Percentiles rank a stretch among this genome's conserved stretches.
phyloP scores from a whole-genome alignment of 805 yeast species.

The Cyberlindnera misumaiensis region DNA sequence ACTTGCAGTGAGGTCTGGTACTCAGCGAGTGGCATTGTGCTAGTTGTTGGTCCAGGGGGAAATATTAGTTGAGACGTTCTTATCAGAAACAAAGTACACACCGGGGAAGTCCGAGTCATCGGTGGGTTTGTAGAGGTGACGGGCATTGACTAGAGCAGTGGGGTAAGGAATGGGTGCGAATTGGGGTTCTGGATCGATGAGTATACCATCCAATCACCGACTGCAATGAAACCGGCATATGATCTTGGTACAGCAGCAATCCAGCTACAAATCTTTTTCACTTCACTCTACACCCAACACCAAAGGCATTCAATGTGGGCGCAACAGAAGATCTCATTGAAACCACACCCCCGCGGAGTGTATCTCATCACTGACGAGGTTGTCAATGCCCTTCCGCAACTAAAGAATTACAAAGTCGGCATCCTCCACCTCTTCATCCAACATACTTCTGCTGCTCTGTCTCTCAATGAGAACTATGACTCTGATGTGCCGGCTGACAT shows the following conservation, averaged over 20 bases:
- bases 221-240: too few species aligned
- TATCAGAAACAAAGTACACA: too few species aligned
- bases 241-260: not conserved
- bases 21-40: conserved; percentile 25
- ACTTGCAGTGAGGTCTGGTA: conserved; percentile 23
- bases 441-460: conserved; percentile 75
- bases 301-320: conserved; percentile 38
- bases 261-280: not conserved
- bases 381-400: conserved; percentile 45
- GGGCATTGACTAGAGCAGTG: too few species aligned
- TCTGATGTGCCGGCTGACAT: conserved; percentile 70
- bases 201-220: too few species aligned
- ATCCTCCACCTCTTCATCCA: conserved; percentile 59
- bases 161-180: too few species aligned
- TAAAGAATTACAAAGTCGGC: conserved; percentile 56
- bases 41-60: too few species aligned
- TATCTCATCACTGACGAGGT: conserved; percentile 70
- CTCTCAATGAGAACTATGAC: conserved; percentile 76
- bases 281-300: not conserved
- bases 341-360: conserved; percentile 58
- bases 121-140: too few species aligned
- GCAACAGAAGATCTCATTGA: conserved; percentile 47
- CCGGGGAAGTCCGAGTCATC: too few species aligned
- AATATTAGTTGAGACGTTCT: too few species aligned
- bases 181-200: too few species aligned